These are phyloP conservation scores for Paracoccidioides lutzii DNA, from an alignment of 2,329 filamentous ascomycete species.

Conservation along the genomic window DNA sequence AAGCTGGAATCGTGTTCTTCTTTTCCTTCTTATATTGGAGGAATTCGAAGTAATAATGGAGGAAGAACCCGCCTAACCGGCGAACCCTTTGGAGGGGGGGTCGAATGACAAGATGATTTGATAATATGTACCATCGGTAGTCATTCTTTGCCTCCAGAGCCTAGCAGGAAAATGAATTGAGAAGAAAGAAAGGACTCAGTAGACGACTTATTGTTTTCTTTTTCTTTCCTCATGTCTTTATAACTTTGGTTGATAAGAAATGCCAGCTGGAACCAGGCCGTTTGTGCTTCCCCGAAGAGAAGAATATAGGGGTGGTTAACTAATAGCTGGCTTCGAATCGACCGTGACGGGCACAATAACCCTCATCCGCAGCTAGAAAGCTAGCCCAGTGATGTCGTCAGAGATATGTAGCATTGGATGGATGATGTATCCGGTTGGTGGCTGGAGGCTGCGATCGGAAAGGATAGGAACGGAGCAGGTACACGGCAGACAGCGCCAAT, in stretches of 20 bases:
- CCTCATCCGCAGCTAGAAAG: not conserved
- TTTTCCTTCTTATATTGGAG: not conserved
- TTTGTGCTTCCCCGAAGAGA: too few species aligned
- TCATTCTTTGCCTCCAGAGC: slow-evolving; percentile 6
- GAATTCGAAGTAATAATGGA: not conserved
- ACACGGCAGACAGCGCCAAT: not conserved
- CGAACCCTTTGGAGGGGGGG: not conserved
- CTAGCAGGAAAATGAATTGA: not conserved
- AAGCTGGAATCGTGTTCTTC: too few species aligned
- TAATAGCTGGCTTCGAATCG: not conserved
- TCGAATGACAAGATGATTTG: slow-evolving; percentile 5
- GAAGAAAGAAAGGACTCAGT: not conserved
- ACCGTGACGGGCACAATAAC: not conserved
- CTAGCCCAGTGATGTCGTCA: not conserved
- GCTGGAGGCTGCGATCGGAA: too few species aligned
- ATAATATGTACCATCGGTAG: slow-evolving; percentile 3
- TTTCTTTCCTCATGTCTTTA: not conserved
- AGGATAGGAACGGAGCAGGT: not conserved
- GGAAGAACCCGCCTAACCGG: not conserved
- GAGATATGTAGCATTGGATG: not conserved
- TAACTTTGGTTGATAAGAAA: not conserved
- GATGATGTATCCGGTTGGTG: not conserved
- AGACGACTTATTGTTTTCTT: not conserved
- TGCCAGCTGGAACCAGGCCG: not conserved
- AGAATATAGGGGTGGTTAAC: not conserved